Evolutionary conservation across 306 rosid species (phyloP), one percentile per base, ranked within the genome.

Genomic region (Geum urbanum): DNA sequence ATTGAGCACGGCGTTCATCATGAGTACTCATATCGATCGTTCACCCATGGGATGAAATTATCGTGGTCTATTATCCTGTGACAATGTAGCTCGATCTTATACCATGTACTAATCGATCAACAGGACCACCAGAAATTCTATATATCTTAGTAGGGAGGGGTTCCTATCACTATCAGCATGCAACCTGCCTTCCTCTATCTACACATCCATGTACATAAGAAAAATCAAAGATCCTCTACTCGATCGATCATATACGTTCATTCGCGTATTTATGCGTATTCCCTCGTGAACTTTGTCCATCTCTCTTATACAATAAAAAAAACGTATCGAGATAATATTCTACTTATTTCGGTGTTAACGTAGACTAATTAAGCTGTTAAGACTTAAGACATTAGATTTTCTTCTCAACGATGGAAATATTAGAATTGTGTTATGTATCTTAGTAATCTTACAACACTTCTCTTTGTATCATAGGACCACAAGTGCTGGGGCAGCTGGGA

Each of bases 91-190:
- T 20, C n/a, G n/a, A n/a, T n/a, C 10, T 9, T 43, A 43, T 20
- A 39, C 47, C 39, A 9, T 24, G 14, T 48, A 7, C 52, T 8
- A 19, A 10, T 14, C 37, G 37, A 32, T 32, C 1, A 12, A n/a
- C 16, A 69, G 73, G 64, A 53, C 64, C 73, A 69, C 73, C 3
- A 13, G 54, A 54, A 69, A 69, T 2, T 55, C 44, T 16, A 55
- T 41, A 54, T 20, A 69, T 41, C 53, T 54, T 14, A 54, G 53
- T 20, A 14, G 24, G 35, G 27, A 24, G 27, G 54, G 52, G 13
- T 41, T 7, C 53, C 37, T 32, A 32, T 32, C 37, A 32, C 37
- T 14, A 54, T 69, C 27, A 69, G 73, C 63, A 69, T 54, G 73
- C 63, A 69, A 40, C 64, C 6, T 14, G 61, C 39, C 56, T 32